phyloP scores from a whole-genome alignment of 2,329 filamentous ascomycete species.

The Exophiala phaeomuriformis region DNA sequence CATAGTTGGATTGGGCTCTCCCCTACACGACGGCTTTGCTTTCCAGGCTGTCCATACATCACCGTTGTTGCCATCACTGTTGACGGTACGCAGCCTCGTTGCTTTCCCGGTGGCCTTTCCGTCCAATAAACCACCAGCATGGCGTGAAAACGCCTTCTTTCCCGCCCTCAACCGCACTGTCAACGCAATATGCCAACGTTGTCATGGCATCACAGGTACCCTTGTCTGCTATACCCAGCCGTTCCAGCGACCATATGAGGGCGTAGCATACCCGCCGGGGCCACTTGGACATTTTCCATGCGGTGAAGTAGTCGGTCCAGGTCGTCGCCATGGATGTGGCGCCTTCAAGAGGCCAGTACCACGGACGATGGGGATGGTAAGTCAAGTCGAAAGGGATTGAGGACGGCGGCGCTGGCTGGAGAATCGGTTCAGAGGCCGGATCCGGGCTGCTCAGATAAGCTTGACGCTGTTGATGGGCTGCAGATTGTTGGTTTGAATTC shows the following conservation, averaged over 20 bases:
- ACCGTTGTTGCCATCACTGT: too few species aligned
- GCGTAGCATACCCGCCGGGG: constrained; percentile 9
- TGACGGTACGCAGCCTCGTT: too few species aligned
- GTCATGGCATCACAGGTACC: constrained; percentile 16
- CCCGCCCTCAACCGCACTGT: constrained; percentile 16
- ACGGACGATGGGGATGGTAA: constrained; percentile 13
- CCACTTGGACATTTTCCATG: constrained; percentile 16
- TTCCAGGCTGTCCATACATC: too few species aligned
- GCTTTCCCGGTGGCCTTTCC: constrained; percentile 8
- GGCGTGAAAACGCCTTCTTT: constrained; percentile 22
- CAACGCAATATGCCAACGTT: constrained; percentile 19
- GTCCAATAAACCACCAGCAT: constrained; percentile 25
- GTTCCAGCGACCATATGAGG: constrained; percentile 18
- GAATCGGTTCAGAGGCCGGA: background rate
- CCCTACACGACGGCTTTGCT: too few species aligned
- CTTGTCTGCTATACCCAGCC: constrained; percentile 17
- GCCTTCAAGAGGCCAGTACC: constrained; percentile 27
- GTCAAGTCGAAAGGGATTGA: background rate
- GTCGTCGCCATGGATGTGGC: constrained; percentile 12
- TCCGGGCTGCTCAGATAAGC: too few species aligned
- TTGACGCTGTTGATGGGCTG: too few species aligned
- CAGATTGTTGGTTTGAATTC: too few species aligned
- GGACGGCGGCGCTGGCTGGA: background rate
- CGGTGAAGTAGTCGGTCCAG: constrained; percentile 19
- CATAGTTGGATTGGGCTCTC: too few species aligned